Conservation (phyloP, 139 green algal genomes). For the Haematococcus lacustris region DNA sequence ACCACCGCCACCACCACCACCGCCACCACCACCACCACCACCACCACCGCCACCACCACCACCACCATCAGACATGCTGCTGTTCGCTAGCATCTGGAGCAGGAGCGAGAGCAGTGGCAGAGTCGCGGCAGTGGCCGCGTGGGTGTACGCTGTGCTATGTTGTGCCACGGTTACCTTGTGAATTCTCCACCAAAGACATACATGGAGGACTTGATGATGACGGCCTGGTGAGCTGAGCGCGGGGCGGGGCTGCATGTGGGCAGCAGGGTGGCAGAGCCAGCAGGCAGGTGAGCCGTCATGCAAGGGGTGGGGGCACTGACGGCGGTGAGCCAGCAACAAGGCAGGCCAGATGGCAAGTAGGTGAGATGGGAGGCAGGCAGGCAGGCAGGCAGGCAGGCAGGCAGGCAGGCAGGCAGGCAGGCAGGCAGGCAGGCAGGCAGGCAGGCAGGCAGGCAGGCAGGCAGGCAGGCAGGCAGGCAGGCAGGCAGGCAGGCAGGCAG, state of each 20-base stretch:
- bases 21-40: too few relatives aligned
- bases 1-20: too few relatives aligned
- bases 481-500: background rate
- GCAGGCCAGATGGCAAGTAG: background rate
- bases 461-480: background rate
- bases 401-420: background rate
- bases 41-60: too few relatives aligned
- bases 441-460: too few relatives aligned
- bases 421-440: too few relatives aligned
- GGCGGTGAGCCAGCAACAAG: background rate
- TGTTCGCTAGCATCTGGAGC: too few relatives aligned
- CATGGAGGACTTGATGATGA: constrained; percentile 66
- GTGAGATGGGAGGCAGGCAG: constrained; percentile 39
- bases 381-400: background rate
- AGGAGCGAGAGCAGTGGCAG: too few relatives aligned
- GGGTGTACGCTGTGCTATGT: too few relatives aligned
- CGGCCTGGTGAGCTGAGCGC: constrained; percentile 79
- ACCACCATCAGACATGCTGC: too few relatives aligned
- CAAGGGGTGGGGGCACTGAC: background rate
- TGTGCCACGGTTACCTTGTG: too few relatives aligned
- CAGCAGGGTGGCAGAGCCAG: background rate
- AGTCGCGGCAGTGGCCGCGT: too few relatives aligned
- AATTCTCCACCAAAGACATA: constrained; percentile 96
- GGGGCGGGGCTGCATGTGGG: constrained; percentile 61
- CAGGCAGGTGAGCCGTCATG: background rate